These are phyloP conservation scores for Phialocephala sp. DNA, from an alignment of 2,329 filamentous ascomycete species.

Conservation along the genomic window DNA sequence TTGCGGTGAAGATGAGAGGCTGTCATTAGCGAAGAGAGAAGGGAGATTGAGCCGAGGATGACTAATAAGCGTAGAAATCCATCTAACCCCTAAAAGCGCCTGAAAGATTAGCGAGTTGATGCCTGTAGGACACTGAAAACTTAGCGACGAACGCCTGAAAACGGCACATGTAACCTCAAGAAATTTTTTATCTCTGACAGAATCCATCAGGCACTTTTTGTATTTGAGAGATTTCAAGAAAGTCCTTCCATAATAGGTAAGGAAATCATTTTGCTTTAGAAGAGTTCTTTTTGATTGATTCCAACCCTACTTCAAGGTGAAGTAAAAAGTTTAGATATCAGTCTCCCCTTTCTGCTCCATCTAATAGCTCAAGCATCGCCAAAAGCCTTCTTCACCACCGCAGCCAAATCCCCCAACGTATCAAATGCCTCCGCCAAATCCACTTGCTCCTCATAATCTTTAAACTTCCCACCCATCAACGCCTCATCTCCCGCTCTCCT, in stretches of 20 bases:
- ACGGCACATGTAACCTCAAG: too few relatives aligned
- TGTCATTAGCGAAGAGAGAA: neutral
- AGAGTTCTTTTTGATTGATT: neutral
- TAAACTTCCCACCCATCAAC: conserved; percentile 24
- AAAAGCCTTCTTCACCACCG: conserved; percentile 27
- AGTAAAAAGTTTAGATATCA: neutral
- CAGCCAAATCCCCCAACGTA: conserved; percentile 28
- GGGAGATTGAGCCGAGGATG: neutral
- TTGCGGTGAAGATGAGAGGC: neutral
- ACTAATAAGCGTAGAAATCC: neutral
- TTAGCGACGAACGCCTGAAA: neutral
- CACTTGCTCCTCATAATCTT: conserved; percentile 21
- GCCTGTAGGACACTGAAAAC: neutral
- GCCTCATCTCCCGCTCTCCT: conserved; percentile 45
- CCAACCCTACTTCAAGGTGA: neutral
- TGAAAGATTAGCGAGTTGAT: neutral
- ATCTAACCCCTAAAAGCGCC: neutral
- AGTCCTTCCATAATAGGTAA: too few relatives aligned
- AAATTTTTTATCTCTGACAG: too few relatives aligned
- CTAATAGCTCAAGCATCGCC: neutral
- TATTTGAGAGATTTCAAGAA: too few relatives aligned
- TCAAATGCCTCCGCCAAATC: conserved; percentile 22
- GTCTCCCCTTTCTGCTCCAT: neutral
- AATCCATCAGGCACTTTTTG: too few relatives aligned
- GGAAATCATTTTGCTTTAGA: too few relatives aligned